These are phyloP conservation scores for Vachellia pachyceras DNA, from an alignment of 306 rosid genomes.

Conservation along the genomic window DNA sequence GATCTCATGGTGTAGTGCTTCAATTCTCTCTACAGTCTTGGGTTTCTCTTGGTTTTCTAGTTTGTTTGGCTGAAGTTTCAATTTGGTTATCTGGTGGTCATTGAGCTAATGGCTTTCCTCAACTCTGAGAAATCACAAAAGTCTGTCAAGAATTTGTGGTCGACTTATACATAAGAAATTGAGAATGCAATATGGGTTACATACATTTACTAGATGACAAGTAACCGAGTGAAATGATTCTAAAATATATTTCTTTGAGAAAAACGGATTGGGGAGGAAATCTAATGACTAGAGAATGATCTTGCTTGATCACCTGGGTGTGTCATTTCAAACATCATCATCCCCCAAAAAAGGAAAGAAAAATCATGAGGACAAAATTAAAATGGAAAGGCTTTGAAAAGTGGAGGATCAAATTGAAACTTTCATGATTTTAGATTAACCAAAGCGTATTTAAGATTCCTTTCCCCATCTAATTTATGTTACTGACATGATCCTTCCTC, in stretches of 20 bases:
- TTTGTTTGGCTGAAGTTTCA: too few species aligned
- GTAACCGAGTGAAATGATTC: neutral
- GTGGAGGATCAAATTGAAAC: neutral
- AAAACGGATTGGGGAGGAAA: neutral
- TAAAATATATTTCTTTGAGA: neutral
- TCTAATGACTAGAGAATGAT: neutral
- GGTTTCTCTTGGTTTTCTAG: neutral
- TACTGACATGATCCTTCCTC: neutral
- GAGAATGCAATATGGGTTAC: neutral
- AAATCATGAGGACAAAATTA: neutral
- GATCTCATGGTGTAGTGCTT: neutral
- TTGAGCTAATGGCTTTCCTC: neutral
- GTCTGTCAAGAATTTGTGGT: neutral
- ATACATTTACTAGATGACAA: neutral
- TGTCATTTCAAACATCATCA: neutral
- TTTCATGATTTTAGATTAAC: neutral
- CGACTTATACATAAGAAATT: neutral
- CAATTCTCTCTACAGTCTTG: neutral
- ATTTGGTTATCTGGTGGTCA: neutral
- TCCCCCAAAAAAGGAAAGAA: neutral
- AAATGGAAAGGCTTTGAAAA: neutral
- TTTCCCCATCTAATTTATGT: neutral
- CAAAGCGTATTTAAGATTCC: neutral
- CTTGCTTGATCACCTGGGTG: neutral
- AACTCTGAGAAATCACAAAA: neutral